Evolutionary conservation across 2,329 filamentous ascomycete genomes (phyloP).

Genomic region (Phyllosticta ampelicida): DNA sequence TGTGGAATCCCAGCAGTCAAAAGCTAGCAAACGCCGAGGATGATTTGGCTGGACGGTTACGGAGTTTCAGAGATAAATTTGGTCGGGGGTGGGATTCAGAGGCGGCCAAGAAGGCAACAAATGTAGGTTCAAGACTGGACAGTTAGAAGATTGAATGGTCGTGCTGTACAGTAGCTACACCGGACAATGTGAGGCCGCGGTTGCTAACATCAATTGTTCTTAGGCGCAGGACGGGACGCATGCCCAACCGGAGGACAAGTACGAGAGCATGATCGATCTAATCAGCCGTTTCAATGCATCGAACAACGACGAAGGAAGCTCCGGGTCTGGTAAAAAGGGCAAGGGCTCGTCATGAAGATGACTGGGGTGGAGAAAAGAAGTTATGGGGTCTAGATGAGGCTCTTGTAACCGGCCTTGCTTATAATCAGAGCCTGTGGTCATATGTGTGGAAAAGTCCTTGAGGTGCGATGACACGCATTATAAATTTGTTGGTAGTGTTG

Average conservation of each 20-base stretch:
- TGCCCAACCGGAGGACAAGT: not conserved
- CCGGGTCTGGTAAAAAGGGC: not conserved
- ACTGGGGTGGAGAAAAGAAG: not conserved
- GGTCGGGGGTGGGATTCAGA: conserved; percentile 70
- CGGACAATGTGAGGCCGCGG: not conserved
- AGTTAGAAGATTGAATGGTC: not conserved
- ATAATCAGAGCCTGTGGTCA: not conserved
- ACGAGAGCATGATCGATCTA: conserved; percentile 11
- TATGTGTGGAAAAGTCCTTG: no score
- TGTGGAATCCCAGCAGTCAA: conserved; percentile 83
- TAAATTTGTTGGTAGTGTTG: no score
- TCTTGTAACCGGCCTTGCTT: not conserved
- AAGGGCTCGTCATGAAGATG: not conserved
- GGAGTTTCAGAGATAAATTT: conserved; percentile 75
- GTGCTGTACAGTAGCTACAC: not conserved
- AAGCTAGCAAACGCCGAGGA: conserved; percentile 81
- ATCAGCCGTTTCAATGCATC: conserved; percentile 19
- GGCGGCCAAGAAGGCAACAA: conserved; percentile 15
- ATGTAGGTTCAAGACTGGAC: conserved; percentile 10
- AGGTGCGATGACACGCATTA: no score
- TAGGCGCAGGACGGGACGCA: conserved; percentile 4
- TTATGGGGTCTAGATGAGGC: not conserved
- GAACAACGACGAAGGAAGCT: not conserved
- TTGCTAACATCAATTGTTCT: not conserved
- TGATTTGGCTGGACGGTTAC: conserved; percentile 84